Evolutionary conservation across 1,284 basidiomycete genomes (phyloP).

Genomic region (Trametes versicolor): DNA sequence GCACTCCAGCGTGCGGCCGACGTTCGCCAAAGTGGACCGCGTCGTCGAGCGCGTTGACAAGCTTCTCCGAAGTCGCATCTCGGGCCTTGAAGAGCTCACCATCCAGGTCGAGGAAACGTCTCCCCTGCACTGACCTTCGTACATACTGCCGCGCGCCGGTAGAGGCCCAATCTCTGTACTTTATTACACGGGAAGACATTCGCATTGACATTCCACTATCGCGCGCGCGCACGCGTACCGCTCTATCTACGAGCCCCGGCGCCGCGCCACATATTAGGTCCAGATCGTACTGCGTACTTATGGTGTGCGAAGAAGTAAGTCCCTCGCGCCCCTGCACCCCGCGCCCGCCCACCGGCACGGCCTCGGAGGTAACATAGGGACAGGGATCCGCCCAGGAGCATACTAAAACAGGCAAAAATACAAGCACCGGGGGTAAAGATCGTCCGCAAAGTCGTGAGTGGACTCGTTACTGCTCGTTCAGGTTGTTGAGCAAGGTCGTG

Average conservation of each 20-base stretch:
- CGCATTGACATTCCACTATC: constrained; percentile 24
- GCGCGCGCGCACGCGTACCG: constrained; percentile 9
- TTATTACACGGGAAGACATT: constrained; percentile 29
- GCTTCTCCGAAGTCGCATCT: constrained; percentile 75
- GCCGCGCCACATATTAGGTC: constrained; percentile 28
- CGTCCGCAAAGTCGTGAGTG: constrained; percentile 26
- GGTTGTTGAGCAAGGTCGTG: constrained; percentile 93
- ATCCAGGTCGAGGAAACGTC: constrained; percentile 76
- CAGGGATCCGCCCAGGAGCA: constrained; percentile 25
- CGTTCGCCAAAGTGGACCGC: constrained; percentile 71
- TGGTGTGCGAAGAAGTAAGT: constrained; percentile 17
- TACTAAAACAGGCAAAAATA: constrained; percentile 37
- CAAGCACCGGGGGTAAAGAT: constrained; percentile 34
- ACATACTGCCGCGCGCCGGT: not conserved
- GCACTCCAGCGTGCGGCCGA: constrained; percentile 56
- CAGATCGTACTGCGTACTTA: constrained; percentile 28
- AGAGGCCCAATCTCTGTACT: constrained; percentile 22
- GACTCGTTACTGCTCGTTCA: constrained; percentile 62
- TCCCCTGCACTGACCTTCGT: constrained; percentile 6
- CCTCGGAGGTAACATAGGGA: not conserved
- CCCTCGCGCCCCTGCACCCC: constrained; percentile 15
- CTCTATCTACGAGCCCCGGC: constrained; percentile 27
- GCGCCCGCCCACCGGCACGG: not conserved
- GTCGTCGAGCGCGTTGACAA: constrained; percentile 81
- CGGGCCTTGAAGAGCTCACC: constrained; percentile 85